These are phyloP conservation scores for Themeda triandra DNA, from an alignment of 176 grass and related monocot genomes.

Conservation along the genomic window DNA sequence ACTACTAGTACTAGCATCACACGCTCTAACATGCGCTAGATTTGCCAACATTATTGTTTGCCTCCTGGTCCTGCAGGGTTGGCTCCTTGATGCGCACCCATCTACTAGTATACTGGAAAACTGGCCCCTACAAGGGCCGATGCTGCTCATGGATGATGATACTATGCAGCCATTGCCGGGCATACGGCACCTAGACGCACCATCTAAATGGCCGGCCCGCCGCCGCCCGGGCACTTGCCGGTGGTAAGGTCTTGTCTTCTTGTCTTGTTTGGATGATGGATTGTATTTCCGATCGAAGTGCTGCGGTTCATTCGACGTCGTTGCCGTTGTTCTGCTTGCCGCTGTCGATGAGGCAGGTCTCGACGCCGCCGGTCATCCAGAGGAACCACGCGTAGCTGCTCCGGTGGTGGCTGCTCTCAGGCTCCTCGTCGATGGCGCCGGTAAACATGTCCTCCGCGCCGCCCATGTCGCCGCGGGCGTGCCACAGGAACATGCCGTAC, in stretches of 20 bases:
- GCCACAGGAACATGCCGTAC: slow-evolving; percentile 89
- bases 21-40: slow-evolving; percentile 13
- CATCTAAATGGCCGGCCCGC: slow-evolving; percentile 41
- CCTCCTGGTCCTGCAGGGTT: not conserved
- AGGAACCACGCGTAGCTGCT: slow-evolving; percentile 73
- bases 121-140: slow-evolving; percentile 26
- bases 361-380: slow-evolving; percentile 70
- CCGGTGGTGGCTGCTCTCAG: slow-evolving; percentile 52
- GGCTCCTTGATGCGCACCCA: slow-evolving; percentile 26
- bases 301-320: slow-evolving; percentile 23
- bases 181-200: not conserved
- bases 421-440: slow-evolving; percentile 54
- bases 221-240: slow-evolving; percentile 36
- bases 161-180: not conserved
- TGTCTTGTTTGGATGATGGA: not conserved
- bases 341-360: slow-evolving; percentile 59
- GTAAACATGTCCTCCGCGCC: slow-evolving; percentile 81
- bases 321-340: not conserved
- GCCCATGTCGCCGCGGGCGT: slow-evolving; percentile 43
- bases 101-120: slow-evolving; percentile 19
- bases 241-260: slow-evolving; percentile 3
- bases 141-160: slow-evolving; percentile 18
- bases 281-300: not conserved
- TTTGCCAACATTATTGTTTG: slow-evolving; percentile 36
- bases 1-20: slow-evolving; percentile 8